Evolutionary conservation across 108 stramenopile genomes (phyloP).

Genomic region (Stephanodiscus minutulus): DNA sequence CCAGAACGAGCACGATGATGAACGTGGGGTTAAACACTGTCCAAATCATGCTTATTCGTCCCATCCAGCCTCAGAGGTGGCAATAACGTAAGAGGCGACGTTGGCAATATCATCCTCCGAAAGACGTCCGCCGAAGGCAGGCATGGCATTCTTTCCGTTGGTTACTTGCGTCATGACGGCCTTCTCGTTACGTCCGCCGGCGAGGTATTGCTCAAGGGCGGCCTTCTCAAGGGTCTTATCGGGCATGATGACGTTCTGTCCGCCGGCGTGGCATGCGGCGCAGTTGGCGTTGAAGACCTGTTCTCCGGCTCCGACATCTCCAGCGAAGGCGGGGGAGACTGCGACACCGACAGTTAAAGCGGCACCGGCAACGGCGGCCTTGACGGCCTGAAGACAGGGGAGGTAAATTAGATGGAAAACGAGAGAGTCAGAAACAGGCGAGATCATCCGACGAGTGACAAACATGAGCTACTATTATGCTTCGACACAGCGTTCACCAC

Average conservation of each 20-base stretch:
- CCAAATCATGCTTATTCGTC: slow-evolving; percentile 48
- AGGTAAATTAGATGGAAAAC: background rate
- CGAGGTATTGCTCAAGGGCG: slow-evolving; percentile 87
- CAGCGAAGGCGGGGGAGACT: slow-evolving; percentile 78
- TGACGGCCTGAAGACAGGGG: slow-evolving; percentile 22
- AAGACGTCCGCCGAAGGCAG: slow-evolving; percentile 95
- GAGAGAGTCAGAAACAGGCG: background rate
- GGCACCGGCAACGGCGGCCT: slow-evolving; percentile 73
- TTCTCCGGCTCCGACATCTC: slow-evolving; percentile 85
- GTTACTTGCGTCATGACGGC: slow-evolving; percentile 87
- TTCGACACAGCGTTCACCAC: background rate
- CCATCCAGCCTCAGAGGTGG: slow-evolving; percentile 80
- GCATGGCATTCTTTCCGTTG: slow-evolving; percentile 97
- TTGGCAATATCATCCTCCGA: slow-evolving; percentile 86
- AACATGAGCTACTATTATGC: slow-evolving; percentile 14
- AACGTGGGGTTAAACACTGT: background rate
- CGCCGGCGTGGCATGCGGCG: slow-evolving; percentile 94
- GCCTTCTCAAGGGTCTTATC: slow-evolving; percentile 95
- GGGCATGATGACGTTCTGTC: slow-evolving; percentile 94
- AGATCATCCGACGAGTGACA: slow-evolving; percentile 10
- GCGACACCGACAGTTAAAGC: slow-evolving; percentile 75
- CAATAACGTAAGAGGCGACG: slow-evolving; percentile 90
- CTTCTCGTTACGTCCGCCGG: slow-evolving; percentile 83
- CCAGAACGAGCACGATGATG: background rate
- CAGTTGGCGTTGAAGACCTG: slow-evolving; percentile 93